These are phyloP conservation scores for Ceratobasidium sp. DNA, from an alignment of 1,284 basidiomycete species.

Conservation along the genomic window DNA sequence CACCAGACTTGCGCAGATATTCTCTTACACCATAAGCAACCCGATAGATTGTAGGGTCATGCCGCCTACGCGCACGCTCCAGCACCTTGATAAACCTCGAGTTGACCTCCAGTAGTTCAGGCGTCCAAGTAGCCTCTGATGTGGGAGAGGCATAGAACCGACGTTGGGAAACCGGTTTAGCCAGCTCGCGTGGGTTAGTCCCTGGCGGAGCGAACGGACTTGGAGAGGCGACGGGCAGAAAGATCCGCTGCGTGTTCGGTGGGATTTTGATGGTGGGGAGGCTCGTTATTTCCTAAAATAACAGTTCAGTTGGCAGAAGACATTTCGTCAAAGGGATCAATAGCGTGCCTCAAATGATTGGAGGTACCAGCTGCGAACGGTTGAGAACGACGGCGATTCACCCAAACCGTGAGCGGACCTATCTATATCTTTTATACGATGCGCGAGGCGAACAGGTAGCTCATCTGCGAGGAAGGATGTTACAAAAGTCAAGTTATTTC, in stretches of 20 bases:
- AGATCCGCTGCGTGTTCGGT: conserved; percentile 38
- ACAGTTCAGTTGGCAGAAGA: too few species aligned
- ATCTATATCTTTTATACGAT: conserved; percentile 42
- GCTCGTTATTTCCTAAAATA: conserved; percentile 30
- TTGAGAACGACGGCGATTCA: conserved; percentile 32
- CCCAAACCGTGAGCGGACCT: conserved; percentile 34
- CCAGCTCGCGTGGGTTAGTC: neutral
- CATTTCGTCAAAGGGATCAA: too few species aligned
- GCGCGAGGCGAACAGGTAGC: conserved; percentile 31
- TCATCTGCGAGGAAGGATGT: conserved; percentile 5
- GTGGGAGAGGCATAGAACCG: conserved; percentile 35
- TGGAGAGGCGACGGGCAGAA: conserved; percentile 34
- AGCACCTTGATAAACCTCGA: conserved; percentile 39
- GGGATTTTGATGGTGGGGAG: conserved; percentile 42
- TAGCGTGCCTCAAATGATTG: conserved; percentile 34
- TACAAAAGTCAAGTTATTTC: neutral
- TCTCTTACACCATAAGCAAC: conserved; percentile 42
- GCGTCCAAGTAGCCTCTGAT: conserved; percentile 28
- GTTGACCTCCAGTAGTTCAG: conserved; percentile 39
- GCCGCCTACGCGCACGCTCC: conserved; percentile 39
- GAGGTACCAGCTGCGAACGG: conserved; percentile 39
- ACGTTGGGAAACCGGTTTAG: conserved; percentile 16
- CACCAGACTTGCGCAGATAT: conserved; percentile 24
- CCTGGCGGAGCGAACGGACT: conserved; percentile 25
- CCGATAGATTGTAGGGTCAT: conserved; percentile 40